phyloP scores from a whole-genome alignment of 129 eudicot species.

The Calendula officinalis region DNA sequence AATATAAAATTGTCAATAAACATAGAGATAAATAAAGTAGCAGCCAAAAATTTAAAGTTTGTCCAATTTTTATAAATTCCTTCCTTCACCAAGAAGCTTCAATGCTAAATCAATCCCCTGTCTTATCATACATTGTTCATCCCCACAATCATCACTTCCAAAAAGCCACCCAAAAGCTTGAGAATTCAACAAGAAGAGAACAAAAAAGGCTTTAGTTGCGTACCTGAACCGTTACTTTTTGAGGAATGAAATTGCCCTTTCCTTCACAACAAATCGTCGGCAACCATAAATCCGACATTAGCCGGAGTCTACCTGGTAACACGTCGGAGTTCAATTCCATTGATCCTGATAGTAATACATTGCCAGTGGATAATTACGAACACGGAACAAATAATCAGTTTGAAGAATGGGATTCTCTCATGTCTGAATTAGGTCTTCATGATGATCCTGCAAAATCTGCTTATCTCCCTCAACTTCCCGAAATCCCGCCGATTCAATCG shows the following conservation, averaged over 20 bases:
- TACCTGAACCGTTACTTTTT: slow-evolving; percentile 11
- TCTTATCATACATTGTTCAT: no score
- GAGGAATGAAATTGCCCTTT: slow-evolving; percentile 81
- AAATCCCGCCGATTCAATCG: no score
- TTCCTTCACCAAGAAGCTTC: slow-evolving; percentile 35
- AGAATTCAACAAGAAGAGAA: slow-evolving; percentile 20
- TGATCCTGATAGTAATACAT: slow-evolving; percentile 25
- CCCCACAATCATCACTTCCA: slow-evolving; percentile 40
- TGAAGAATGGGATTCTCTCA: slow-evolving; percentile 78
- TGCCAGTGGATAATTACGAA: slow-evolving; percentile 15
- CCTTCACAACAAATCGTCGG: slow-evolving; percentile 42
- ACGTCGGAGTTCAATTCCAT: no score
- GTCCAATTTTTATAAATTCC: slow-evolving; percentile 18
- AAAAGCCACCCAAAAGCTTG: no score
- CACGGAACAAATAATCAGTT: background rate
- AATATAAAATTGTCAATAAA: no score
- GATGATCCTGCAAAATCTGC: slow-evolving; percentile 44
- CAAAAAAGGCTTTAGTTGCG: slow-evolving; percentile 19
- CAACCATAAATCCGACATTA: slow-evolving; percentile 80
- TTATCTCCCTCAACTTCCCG: slow-evolving; percentile 23
- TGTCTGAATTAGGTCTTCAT: slow-evolving; percentile 68
- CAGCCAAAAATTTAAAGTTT: background rate
- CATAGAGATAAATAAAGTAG: background rate
- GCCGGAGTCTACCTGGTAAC: slow-evolving; percentile 46
- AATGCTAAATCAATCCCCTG: slow-evolving; percentile 18